Conservation (phyloP, 306 rosid species). For the Pterocarpus santalinus region DNA sequence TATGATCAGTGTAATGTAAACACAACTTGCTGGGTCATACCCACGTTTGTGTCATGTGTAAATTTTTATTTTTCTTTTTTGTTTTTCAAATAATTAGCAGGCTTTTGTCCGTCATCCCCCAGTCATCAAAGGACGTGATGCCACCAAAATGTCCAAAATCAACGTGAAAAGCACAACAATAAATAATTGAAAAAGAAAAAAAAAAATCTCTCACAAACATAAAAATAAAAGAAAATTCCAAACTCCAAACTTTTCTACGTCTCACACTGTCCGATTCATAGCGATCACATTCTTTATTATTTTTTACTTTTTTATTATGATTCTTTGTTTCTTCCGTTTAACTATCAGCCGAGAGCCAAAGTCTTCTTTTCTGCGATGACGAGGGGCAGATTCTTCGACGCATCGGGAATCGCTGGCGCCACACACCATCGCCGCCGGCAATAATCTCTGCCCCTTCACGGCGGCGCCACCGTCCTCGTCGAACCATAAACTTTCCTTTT, state of each 20-base stretch:
- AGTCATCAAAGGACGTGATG: neutral
- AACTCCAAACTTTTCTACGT: conserved; percentile 15
- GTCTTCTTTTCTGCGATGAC: conserved; percentile 26
- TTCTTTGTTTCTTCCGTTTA: conserved; percentile 9
- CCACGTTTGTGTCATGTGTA: neutral
- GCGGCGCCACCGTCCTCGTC: conserved; percentile 1
- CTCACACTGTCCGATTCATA: conserved; percentile 36
- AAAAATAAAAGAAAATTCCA: neutral
- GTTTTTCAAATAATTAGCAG: neutral
- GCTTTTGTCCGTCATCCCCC: neutral
- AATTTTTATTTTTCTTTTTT: too few species aligned
- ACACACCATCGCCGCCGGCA: conserved; percentile 49
- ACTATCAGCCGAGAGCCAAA: conserved; percentile 28
- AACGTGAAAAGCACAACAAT: neutral
- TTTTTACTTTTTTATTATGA: neutral
- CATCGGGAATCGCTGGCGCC: conserved; percentile 52
- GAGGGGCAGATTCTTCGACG: conserved; percentile 41
- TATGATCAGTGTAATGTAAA: neutral
- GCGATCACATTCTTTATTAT: conserved; percentile 42
- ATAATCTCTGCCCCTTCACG: conserved; percentile 20
- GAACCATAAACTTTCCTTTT: conserved; percentile 19
- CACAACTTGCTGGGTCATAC: neutral
- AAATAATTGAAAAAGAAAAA: neutral
- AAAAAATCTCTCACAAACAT: neutral
- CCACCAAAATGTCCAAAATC: too few species aligned